Evolutionary conservation across 768 basidiomycete genomes (phyloP).

Genomic region (Trametes coccinea): DNA sequence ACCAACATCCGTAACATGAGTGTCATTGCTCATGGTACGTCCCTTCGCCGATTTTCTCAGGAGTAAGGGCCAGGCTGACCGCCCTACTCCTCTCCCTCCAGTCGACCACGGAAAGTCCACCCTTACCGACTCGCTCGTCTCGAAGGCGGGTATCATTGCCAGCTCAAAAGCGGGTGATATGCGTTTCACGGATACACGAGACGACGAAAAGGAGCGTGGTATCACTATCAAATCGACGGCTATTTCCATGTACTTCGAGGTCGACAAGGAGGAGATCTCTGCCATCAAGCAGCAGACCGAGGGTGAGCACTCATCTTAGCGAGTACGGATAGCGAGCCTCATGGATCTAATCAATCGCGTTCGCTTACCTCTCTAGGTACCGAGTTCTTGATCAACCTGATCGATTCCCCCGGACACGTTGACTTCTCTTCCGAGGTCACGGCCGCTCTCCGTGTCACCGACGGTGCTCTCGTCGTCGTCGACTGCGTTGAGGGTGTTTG

Average conservation of each 20-base stretch:
- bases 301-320: constrained; percentile 47
- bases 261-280: constrained; percentile 83
- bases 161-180: constrained; percentile 90
- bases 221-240: constrained; percentile 99
- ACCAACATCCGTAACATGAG: constrained; percentile 96
- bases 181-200: constrained; percentile 96
- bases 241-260: constrained; percentile 99
- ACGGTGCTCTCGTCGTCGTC: constrained; percentile 99
- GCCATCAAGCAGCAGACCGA: constrained; percentile 94
- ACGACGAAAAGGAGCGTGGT: constrained; percentile 99
- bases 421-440: constrained; percentile 99
- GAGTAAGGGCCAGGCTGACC: constrained; percentile 4
- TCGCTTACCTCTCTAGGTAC: constrained; percentile 49
- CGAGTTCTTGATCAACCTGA: constrained; percentile 99
- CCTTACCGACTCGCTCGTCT: constrained; percentile 97
- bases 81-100: constrained; percentile 31
- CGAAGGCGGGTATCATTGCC: constrained; percentile 99
- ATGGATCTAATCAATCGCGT: constrained; percentile 13
- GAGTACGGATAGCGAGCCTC: background rate
- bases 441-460: constrained; percentile 98
- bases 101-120: constrained; percentile 99
- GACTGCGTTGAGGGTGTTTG: constrained; percentile 99
- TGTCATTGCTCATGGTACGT: constrained; percentile 87
- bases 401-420: constrained; percentile 99
- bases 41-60: background rate